phyloP scores from a whole-genome alignment of 208 protist genomes.

The Crithidia expoeki region DNA sequence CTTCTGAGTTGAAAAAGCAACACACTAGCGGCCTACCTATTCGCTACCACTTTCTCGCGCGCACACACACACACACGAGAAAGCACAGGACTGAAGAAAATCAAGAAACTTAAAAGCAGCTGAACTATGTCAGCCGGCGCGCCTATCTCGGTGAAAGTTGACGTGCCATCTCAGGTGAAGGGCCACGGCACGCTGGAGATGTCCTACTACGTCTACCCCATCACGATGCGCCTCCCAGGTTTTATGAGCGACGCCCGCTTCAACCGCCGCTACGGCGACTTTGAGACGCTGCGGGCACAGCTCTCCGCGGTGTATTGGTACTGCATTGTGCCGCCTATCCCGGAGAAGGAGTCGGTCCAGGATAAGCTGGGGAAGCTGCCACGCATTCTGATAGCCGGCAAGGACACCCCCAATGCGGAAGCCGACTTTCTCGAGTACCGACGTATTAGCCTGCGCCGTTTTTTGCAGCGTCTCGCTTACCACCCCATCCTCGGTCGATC shows the following conservation, averaged over 20 bases:
- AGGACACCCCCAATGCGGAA: constrained; percentile 33
- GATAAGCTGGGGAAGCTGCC: constrained; percentile 66
- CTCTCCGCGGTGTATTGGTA: constrained; percentile 68
- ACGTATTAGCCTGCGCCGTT: constrained; percentile 71
- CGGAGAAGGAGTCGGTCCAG: constrained; percentile 83
- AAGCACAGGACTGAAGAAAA: not conserved
- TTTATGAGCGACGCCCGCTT: constrained; percentile 41
- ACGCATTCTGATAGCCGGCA: constrained; percentile 23
- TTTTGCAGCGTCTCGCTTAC: constrained; percentile 75
- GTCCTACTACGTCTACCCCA: constrained; percentile 80
- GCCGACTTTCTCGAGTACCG: constrained; percentile 73
- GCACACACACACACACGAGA: not conserved
- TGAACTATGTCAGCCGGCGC: constrained; percentile 30
- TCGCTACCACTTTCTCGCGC: too few relatives aligned
- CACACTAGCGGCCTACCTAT: too few relatives aligned
- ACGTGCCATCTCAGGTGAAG: constrained; percentile 45
- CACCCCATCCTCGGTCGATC: constrained; percentile 67
- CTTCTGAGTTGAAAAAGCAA: too few relatives aligned
- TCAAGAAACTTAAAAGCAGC: too few relatives aligned
- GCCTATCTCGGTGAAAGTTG: constrained; percentile 41
- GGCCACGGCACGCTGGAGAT: constrained; percentile 76
- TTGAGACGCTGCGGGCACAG: constrained; percentile 77
- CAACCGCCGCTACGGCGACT: constrained; percentile 89
- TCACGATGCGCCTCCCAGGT: constrained; percentile 50
- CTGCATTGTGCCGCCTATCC: constrained; percentile 89